These are phyloP conservation scores for Trichoderma lentiforme DNA, from an alignment of 2,329 filamentous ascomycete species.

Conservation along the genomic window DNA sequence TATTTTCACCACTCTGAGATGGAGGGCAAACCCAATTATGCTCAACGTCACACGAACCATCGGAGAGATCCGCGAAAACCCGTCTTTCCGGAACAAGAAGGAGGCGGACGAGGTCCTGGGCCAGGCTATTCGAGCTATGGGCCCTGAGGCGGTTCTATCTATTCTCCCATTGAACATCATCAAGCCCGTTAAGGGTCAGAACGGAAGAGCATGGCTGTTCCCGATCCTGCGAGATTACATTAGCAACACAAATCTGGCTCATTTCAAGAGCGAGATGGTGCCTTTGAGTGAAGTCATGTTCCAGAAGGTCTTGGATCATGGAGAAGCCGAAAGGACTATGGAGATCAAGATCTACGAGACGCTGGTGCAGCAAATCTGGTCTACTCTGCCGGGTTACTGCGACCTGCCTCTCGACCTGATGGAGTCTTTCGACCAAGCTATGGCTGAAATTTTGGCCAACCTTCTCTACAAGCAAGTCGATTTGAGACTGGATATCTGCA, in stretches of 20 bases:
- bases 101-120: slow-evolving; percentile 89
- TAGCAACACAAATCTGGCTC: slow-evolving; percentile 79
- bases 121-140: slow-evolving; percentile 84
- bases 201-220: slow-evolving; percentile 90
- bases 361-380: slow-evolving; percentile 93
- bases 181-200: slow-evolving; percentile 70
- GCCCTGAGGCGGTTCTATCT: slow-evolving; percentile 76
- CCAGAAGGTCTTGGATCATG: slow-evolving; percentile 81
- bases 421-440: slow-evolving; percentile 76
- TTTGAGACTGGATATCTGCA: slow-evolving; percentile 81
- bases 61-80: slow-evolving; percentile 82
- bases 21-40: slow-evolving; percentile 78
- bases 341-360: slow-evolving; percentile 98
- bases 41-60: slow-evolving; percentile 72
- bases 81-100: slow-evolving; percentile 89
- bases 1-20: slow-evolving; percentile 82
- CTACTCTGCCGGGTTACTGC: slow-evolving; percentile 88
- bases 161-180: slow-evolving; percentile 84
- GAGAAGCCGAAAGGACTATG: slow-evolving; percentile 81
- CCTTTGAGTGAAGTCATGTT: slow-evolving; percentile 89
- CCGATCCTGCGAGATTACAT: slow-evolving; percentile 87
- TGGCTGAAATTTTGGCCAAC: slow-evolving; percentile 88
- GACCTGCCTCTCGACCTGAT: slow-evolving; percentile 79
- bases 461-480: slow-evolving; percentile 90
- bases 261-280: slow-evolving; percentile 83